These are phyloP conservation scores for Aspergillus latus DNA, from an alignment of 2,329 filamentous ascomycete genomes.

Conservation along the genomic window DNA sequence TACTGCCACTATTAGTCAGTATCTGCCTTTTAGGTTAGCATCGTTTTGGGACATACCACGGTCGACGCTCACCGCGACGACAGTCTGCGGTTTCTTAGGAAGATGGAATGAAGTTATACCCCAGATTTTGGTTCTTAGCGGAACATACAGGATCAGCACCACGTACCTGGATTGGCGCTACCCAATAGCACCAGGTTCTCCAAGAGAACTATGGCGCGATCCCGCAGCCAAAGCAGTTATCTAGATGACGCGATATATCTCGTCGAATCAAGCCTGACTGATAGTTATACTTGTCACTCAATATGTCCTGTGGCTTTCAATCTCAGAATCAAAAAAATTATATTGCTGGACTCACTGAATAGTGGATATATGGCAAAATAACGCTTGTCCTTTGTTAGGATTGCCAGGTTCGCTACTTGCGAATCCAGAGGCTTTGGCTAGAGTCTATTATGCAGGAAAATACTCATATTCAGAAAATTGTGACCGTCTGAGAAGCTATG, in stretches of 20 bases:
- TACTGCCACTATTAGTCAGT: neutral
- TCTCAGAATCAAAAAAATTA: neutral
- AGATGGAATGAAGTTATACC: neutral
- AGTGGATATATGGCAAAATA: neutral
- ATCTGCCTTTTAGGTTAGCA: neutral
- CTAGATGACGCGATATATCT: neutral
- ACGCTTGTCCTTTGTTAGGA: too few species aligned
- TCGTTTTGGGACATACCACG: neutral
- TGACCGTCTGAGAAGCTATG: neutral
- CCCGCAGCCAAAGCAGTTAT: conserved; percentile 2
- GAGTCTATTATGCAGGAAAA: too few species aligned
- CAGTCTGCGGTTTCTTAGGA: neutral
- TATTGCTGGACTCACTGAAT: neutral
- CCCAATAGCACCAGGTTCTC: neutral
- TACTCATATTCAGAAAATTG: too few species aligned
- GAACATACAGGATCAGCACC: neutral
- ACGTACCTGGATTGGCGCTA: neutral
- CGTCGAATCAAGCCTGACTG: neutral
- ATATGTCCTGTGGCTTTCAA: neutral
- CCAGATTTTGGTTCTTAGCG: neutral
- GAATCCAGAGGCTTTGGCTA: too few species aligned
- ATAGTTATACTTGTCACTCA: neutral
- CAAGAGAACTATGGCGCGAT: conserved; percentile 2
- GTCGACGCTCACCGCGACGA: neutral
- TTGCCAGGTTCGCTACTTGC: too few species aligned